Base-by-base conservation (phyloP, 1,139 yeast genomes). In the Protomyces lactucae-debilis region DNA sequence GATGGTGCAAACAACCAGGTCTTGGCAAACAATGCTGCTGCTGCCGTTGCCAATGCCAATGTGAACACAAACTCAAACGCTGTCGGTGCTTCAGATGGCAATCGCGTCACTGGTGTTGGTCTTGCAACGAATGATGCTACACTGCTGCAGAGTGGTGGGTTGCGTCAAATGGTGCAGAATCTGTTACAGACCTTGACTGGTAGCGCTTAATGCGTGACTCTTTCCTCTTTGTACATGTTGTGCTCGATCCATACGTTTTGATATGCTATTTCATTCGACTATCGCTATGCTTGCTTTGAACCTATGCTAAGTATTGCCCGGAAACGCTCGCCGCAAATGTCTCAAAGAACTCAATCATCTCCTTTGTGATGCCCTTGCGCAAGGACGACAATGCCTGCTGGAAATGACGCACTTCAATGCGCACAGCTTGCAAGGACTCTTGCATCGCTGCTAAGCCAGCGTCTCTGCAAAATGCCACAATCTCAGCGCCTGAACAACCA, bases 401-500 rank as follows among this genome's bases (percentile, higher is more conserved):
- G 71, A 93, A 93, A 74, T 93, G 97, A 39, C 77, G 77, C 68
- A 77, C 78, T 35, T 76, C 74, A 1, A 93, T 96, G 10, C 71
- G 71, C 0, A 74, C 73, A 5, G 89, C 83, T 2, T 81, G 77
- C 14, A 82, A 75, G 69, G 87, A 77, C 70, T 89, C 97, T 85
- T 88, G 89, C 67, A 93, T 86, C 0, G 98, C 97, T 10, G 88
- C 83, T 40, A 93, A 77, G 1, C 99, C 99, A 0, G 98, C 97
- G 74, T 93, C 98, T 73, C 92, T 98, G 71, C 97, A 89, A 32
- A 92, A 75, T 51, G 91, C 80, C 0, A 92, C 95, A 40, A 93
- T 91, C 74, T 93, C 99, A 0, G 99, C 97, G 54, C 99, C 99
- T 0, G 97, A 90, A 71, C 96, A 91, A 0, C 98, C 98, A 0